Evolutionary conservation across 169 alveolate genomes (phyloP).

Genomic region (Plasmodium falciparum): DNA sequence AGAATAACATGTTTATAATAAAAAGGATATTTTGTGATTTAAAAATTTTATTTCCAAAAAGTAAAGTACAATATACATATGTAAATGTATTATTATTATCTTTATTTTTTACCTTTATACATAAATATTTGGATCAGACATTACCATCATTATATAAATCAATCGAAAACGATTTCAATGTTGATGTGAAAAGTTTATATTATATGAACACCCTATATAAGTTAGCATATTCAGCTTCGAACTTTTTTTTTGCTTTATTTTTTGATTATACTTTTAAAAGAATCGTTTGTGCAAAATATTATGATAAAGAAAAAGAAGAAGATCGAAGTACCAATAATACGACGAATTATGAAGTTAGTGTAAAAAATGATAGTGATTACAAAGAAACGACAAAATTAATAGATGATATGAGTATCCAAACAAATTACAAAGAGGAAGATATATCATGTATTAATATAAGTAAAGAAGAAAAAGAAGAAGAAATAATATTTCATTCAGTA

Average conservation of each 20-base stretch:
- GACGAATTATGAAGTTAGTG: slow-evolving; percentile 20
- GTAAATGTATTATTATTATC: slow-evolving; percentile 45
- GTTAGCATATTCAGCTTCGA: slow-evolving; percentile 48
- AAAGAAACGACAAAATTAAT: neutral
- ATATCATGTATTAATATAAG: neutral
- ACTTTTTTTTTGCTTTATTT: slow-evolving; percentile 55
- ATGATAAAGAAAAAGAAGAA: neutral
- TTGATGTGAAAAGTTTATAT: slow-evolving; percentile 38
- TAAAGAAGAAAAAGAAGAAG: slow-evolving; percentile 10
- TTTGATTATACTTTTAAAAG: slow-evolving; percentile 60
- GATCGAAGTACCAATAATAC: neutral
- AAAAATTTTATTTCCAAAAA: slow-evolving; percentile 57
- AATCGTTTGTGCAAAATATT: slow-evolving; percentile 18
- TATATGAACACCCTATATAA: slow-evolving; percentile 50
- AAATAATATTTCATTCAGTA: neutral
- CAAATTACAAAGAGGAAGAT: neutral
- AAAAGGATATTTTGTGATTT: neutral
- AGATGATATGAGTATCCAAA: neutral
- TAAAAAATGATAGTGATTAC: slow-evolving; percentile 10
- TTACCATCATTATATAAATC: slow-evolving; percentile 70
- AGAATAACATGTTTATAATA: slow-evolving; percentile 9
- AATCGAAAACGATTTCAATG: slow-evolving; percentile 57
- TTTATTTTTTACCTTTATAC: slow-evolving; percentile 53
- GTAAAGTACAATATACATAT: slow-evolving; percentile 50
- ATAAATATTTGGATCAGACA: slow-evolving; percentile 64